Conservation (phyloP, 345 rosid genomes). For the Psidium guajava region DNA sequence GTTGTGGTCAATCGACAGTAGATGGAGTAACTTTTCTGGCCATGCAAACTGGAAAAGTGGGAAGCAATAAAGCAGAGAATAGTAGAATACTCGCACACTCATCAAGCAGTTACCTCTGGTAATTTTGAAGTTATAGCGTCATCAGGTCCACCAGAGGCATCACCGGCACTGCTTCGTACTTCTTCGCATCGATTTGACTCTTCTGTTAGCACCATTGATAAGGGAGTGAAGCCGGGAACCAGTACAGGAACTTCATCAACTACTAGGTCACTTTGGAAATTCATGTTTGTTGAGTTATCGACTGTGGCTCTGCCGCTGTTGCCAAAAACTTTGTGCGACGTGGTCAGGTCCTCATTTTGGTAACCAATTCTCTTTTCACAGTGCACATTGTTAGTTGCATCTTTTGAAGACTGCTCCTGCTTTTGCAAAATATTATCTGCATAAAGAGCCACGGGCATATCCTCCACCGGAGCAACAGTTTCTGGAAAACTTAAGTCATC, state of each 20-base stretch:
- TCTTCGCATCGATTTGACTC: slow-evolving; percentile 6
- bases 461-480: slow-evolving; percentile 1
- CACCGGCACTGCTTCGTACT: slow-evolving; percentile 1
- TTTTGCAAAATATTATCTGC: slow-evolving; percentile 23
- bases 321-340: not conserved
- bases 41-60: not conserved
- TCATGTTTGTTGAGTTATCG: not conserved
- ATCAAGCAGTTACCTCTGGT: slow-evolving; percentile 50
- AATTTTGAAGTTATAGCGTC: slow-evolving; percentile 13
- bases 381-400: slow-evolving; percentile 2
- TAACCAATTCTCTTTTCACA: slow-evolving; percentile 4
- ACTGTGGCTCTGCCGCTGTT: not conserved
- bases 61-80: slow-evolving; percentile 1
- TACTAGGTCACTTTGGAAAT: slow-evolving; percentile 18
- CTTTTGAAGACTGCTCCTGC: slow-evolving; percentile 8
- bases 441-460: slow-evolving; percentile 12
- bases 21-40: not conserved
- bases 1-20: not conserved
- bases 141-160: slow-evolving; percentile 16
- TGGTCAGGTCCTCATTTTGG: not conserved
- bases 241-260: slow-evolving; percentile 40
- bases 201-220: slow-evolving; percentile 11
- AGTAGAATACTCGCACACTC: slow-evolving; percentile 8
- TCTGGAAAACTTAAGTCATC: slow-evolving; percentile 4
- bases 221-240: slow-evolving; percentile 55